phyloP scores from a whole-genome alignment of 2,329 filamentous ascomycete genomes.

The Torrubiellomyces zombiae region DNA sequence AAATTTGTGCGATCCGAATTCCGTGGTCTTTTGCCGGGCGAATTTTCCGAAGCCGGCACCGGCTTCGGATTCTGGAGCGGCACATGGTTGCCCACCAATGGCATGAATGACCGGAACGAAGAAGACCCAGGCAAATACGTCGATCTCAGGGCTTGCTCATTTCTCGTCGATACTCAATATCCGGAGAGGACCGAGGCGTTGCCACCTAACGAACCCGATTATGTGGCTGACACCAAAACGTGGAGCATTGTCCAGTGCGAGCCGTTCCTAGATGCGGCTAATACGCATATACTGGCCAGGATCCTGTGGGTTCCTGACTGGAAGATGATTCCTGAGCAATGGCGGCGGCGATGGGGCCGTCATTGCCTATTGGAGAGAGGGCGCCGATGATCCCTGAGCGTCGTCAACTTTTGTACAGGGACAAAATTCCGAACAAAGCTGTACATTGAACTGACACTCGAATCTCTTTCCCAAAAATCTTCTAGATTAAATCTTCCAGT shows the following conservation, averaged over 20 bases:
- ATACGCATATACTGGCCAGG: conserved; percentile 57
- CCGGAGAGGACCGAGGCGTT: conserved; percentile 31
- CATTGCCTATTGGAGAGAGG: conserved; percentile 73
- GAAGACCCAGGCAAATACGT: conserved; percentile 82
- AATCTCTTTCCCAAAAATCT: too few relatives aligned
- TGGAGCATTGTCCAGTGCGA: conserved; percentile 69
- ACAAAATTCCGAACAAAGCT: too few relatives aligned
- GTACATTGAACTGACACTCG: too few relatives aligned
- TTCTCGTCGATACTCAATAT: conserved; percentile 77
- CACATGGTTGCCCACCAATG: conserved; percentile 65
- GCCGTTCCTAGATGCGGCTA: conserved; percentile 63
- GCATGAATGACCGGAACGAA: conserved; percentile 83
- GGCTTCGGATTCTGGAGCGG: conserved; percentile 63
- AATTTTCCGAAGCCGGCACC: conserved; percentile 60
- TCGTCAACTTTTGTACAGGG: background rate
- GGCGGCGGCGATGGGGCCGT: conserved; percentile 64
- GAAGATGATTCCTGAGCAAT: conserved; percentile 49
- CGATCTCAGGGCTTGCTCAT: conserved; percentile 58
- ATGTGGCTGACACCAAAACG: conserved; percentile 50
- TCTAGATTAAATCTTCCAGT: too few relatives aligned
- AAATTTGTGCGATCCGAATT: conserved; percentile 91
- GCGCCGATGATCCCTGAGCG: conserved; percentile 16
- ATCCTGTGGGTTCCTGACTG: conserved; percentile 69
- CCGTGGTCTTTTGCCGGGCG: conserved; percentile 70
- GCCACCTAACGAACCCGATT: conserved; percentile 63